These are phyloP conservation scores for Russula emetica DNA, from an alignment of 768 basidiomycete genomes.

Conservation along the genomic window DNA sequence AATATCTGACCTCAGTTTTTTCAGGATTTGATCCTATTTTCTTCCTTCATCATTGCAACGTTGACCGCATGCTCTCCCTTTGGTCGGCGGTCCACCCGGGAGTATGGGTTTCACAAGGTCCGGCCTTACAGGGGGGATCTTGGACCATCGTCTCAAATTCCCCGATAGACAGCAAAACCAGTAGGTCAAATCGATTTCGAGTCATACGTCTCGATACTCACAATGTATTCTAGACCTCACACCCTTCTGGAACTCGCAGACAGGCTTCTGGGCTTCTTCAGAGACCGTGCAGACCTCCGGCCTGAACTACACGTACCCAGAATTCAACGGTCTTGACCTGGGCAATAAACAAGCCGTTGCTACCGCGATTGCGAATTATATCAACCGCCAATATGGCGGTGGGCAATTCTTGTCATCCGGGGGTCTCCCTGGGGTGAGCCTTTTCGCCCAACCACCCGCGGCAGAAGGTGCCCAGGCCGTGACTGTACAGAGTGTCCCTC, in stretches of 20 bases:
- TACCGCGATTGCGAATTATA: constrained; percentile 35
- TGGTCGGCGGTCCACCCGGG: constrained; percentile 47
- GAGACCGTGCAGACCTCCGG: constrained; percentile 32
- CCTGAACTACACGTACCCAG: constrained; percentile 49
- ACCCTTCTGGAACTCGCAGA: constrained; percentile 44
- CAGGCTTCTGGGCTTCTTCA: constrained; percentile 40
- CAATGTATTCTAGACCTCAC: constrained; percentile 37
- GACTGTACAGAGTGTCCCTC: background rate
- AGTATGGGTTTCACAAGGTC: constrained; percentile 37
- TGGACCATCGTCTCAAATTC: constrained; percentile 19
- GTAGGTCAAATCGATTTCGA: constrained; percentile 8
- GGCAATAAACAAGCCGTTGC: constrained; percentile 32
- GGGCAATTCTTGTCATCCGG: background rate
- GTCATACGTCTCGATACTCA: background rate
- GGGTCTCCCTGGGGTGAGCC: constrained; percentile 20
- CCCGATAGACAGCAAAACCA: constrained; percentile 7
- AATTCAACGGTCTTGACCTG: constrained; percentile 42
- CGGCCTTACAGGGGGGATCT: constrained; percentile 19
- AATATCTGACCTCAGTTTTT: constrained; percentile 19
- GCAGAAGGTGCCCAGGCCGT: background rate
- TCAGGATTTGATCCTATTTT: constrained; percentile 52
- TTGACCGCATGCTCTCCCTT: constrained; percentile 49
- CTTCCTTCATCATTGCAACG: constrained; percentile 51
- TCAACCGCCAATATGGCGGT: constrained; percentile 39
- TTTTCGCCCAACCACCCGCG: constrained; percentile 4